Base-by-base conservation (phyloP, 2,329 filamentous ascomycete genomes). In the Claviceps spartinae region DNA sequence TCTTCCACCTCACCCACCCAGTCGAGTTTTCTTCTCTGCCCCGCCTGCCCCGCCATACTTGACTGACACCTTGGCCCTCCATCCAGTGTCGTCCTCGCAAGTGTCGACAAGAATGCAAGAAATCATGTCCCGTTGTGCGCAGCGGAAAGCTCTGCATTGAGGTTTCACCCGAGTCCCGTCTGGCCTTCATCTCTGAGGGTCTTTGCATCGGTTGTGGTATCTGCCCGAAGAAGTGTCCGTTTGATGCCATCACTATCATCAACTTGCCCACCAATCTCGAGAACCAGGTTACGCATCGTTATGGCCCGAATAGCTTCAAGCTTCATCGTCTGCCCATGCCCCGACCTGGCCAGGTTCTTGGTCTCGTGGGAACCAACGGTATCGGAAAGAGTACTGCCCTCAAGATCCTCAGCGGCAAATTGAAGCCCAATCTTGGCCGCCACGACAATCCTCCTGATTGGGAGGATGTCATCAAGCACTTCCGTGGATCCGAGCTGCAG, bases 221-320 rank as follows among this genome's bases (percentile, higher is more conserved):
- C 74, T 98, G 94, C 71, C 89, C 91, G 45, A 98, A 98, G 77
- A 97, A 97, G 72, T 98, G 93, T 70, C 93, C 93, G 16, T 98
- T 98, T 72, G 86, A 90, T 66, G 93, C 93, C 63, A 98, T 98
- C 73, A 94, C 91, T 69, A 98, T 98, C 71, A 98, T 98, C 88
- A 98, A 98, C 76, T 76, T 98, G 77, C 93, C 94, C 61, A 98
- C 93, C 69, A 98, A 98, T 73, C 85, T 98, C 70, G 93, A 98
- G 72, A 94, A 86, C 59, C 87, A 97, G 70, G 89, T 98, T 65
- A 97, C 93, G 61, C 94, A 98, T 71, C 86, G 93, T 67, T 98
- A 98, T 77, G 95, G 91, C 52, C 91, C 93, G 69, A 98, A 98
- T 79, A 96, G 90, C 75, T 98, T 98, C 82, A 98, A 98, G 79